Evolutionary conservation across 495 filamentous ascomycete species (phyloP), one percentile per base, ranked within the genome.

Genomic region (Penicillium lividum): DNA sequence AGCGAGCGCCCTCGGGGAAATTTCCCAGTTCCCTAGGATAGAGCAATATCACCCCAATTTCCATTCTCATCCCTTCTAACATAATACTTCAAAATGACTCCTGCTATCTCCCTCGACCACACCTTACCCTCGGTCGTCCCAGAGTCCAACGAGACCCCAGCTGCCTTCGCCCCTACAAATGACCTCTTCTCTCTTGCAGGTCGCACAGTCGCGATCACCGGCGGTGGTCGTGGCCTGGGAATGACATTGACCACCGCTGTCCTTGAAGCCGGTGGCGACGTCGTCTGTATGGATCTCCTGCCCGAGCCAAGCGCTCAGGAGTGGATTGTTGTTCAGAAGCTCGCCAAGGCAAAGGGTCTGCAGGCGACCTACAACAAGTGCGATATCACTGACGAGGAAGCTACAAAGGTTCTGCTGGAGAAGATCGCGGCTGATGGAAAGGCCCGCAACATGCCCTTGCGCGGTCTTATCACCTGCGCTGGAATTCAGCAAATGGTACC

Each of bases 401-500:
- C 47, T 7, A 68, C 64, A 16, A 48, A 67, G 54, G 28, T 31
- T 77, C 54, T 58, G 1, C 54, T 72, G 1, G 63, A 68, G 33
- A 48, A 59, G 28, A 69, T 71, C 38, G 66, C 84, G 16, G 84
- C 89, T 54, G 78, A 83, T 31, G 80, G 80, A 29, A 78, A 65
- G 31, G 36, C 65, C 4, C 62, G 66, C 11, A 62, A 68, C 30
- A 69, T 79, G 58, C 74, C 82, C 5, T 77, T 91, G 16, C 84
- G 92, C 55, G 87, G 93, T 25, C 76, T 92, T 15, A 82, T 95
- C 74, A 92, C 90, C 73, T 89, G 89, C 53, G 92, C 91, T 31
- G 91, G 92, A 62, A 91, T 95, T 56, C 89, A 91, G 60, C 80
- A 79, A 51, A 86, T 83, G 63, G 73, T 74, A 0, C 68, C 81